These are phyloP conservation scores for Phialophora verrucosa DNA, from an alignment of 2,329 filamentous ascomycete genomes.

Conservation along the genomic window DNA sequence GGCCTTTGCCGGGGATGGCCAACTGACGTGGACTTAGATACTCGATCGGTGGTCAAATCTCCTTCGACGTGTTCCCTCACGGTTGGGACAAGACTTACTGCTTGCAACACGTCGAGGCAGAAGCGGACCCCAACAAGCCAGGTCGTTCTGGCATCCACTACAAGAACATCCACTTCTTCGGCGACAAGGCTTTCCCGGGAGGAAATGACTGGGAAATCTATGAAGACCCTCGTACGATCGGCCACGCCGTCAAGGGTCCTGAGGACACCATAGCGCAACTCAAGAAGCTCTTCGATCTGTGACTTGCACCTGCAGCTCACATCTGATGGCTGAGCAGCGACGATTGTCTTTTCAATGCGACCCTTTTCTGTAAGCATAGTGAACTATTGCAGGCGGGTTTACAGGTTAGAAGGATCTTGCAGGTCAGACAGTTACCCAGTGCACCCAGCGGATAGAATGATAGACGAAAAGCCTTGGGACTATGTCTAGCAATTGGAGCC, in stretches of 20 bases:
- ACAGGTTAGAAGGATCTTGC: neutral
- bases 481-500: neutral
- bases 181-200: slow-evolving; percentile 89
- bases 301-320: slow-evolving; percentile 21
- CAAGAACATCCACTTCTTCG: slow-evolving; percentile 94
- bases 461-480: slow-evolving; percentile 7
- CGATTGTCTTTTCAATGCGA: neutral
- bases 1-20: neutral
- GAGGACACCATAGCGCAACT: slow-evolving; percentile 81
- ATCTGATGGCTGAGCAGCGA: slow-evolving; percentile 16
- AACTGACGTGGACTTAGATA: slow-evolving; percentile 60
- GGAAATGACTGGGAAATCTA: slow-evolving; percentile 98
- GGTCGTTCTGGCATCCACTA: slow-evolving; percentile 69
- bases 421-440: slow-evolving; percentile 2
- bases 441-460: neutral
- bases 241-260: slow-evolving; percentile 80
- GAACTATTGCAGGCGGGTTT: neutral
- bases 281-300: slow-evolving; percentile 73
- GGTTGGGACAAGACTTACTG: slow-evolving; percentile 99
- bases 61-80: slow-evolving; percentile 94
- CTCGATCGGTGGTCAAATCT: slow-evolving; percentile 96
- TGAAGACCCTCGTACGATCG: slow-evolving; percentile 77
- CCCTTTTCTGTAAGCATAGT: neutral
- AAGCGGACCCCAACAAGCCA: slow-evolving; percentile 66
- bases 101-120: slow-evolving; percentile 81